Conservation (phyloP, 768 basidiomycete genomes). For the Candolleomyces eurysporus region DNA sequence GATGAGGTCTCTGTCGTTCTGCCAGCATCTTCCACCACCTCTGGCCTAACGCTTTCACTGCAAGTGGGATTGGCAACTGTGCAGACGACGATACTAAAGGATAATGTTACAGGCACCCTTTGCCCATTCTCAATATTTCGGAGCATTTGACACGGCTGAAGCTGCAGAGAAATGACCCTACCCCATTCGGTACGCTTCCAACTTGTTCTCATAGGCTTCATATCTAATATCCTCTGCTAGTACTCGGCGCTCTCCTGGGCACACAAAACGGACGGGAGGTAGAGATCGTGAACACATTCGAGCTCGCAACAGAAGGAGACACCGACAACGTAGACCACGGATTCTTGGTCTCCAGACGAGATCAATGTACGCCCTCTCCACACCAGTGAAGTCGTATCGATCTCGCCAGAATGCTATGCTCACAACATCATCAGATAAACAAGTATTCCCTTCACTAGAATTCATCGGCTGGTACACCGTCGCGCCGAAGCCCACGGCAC, state of each 20-base stretch:
- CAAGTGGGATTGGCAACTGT: slow-evolving; percentile 32
- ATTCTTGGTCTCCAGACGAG: slow-evolving; percentile 78
- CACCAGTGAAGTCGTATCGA: slow-evolving; percentile 8
- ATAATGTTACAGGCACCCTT: slow-evolving; percentile 68
- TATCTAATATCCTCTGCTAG: slow-evolving; percentile 36
- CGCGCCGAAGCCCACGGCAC: slow-evolving; percentile 65
- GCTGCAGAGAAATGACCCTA: slow-evolving; percentile 59
- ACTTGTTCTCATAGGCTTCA: neutral
- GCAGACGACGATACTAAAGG: too few species aligned
- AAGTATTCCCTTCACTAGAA: slow-evolving; percentile 96
- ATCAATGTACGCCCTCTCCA: slow-evolving; percentile 63
- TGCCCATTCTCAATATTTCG: slow-evolving; percentile 95
- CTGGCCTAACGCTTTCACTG: slow-evolving; percentile 75
- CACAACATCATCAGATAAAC: slow-evolving; percentile 68
- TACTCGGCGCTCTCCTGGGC: slow-evolving; percentile 90
- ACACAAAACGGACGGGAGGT: slow-evolving; percentile 93
- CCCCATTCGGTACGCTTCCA: slow-evolving; percentile 62
- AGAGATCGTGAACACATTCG: slow-evolving; percentile 96
- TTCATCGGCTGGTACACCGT: slow-evolving; percentile 98
- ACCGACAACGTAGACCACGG: slow-evolving; percentile 70
- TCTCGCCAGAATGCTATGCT: neutral
- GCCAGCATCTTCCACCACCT: slow-evolving; percentile 61
- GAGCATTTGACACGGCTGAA: slow-evolving; percentile 89
- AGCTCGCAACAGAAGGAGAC: slow-evolving; percentile 66
- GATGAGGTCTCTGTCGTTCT: slow-evolving; percentile 76